These are phyloP conservation scores for Russula sp. DNA, from an alignment of 768 basidiomycete species.

Conservation along the genomic window DNA sequence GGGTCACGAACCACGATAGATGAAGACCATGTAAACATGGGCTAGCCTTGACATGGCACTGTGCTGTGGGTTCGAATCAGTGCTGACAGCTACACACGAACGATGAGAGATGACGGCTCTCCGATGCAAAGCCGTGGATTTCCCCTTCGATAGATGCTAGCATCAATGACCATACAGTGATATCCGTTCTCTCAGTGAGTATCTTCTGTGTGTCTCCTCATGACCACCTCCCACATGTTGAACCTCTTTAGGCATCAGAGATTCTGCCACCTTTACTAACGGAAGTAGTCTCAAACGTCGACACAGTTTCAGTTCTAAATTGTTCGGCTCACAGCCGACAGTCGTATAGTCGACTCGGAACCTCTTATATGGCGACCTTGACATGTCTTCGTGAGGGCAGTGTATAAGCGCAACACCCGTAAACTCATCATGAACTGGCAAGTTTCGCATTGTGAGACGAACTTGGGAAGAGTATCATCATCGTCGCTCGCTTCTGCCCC, in stretches of 20 bases:
- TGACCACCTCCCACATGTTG: not conserved
- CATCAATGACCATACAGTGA: not conserved
- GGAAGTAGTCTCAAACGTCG: not conserved
- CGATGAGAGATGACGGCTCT: not conserved
- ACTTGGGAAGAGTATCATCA: not conserved
- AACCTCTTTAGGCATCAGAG: not conserved
- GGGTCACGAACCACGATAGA: too few species aligned
- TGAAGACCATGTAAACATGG: too few species aligned
- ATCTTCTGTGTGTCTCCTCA: too few species aligned
- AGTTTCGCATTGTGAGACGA: not conserved
- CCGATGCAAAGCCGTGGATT: not conserved
- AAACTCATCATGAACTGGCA: not conserved
- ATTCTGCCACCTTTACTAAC: not conserved
- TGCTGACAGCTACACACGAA: not conserved
- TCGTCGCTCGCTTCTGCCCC: not conserved
- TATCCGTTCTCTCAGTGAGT: not conserved
- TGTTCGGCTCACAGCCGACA: too few species aligned
- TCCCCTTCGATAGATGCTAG: too few species aligned
- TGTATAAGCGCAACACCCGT: too few species aligned
- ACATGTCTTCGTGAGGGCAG: not conserved
- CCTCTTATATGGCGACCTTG: not conserved
- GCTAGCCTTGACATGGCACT: too few species aligned
- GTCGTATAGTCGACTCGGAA: too few species aligned
- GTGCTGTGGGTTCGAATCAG: too few species aligned
- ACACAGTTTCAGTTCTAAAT: too few species aligned